These are phyloP conservation scores for Colletotrichum australisinense DNA, from an alignment of 2,329 filamentous ascomycete genomes.

Conservation along the genomic window DNA sequence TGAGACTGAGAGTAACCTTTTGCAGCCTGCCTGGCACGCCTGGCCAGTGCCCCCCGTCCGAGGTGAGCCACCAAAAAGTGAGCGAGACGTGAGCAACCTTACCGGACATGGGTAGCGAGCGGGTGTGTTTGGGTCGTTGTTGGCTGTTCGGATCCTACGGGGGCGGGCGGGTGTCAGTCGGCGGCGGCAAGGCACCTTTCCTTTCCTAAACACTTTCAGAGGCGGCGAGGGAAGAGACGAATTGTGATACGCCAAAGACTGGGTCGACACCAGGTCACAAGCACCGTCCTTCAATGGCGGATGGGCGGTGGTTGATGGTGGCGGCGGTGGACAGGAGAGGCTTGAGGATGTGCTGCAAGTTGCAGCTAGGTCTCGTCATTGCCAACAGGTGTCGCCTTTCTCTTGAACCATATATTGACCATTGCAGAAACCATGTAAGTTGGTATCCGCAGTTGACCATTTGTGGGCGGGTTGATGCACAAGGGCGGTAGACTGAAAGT, in stretches of 20 bases:
- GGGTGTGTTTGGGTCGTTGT: constrained; percentile 12
- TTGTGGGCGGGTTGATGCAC: background rate
- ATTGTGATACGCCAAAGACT: constrained; percentile 11
- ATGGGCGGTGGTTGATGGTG: constrained; percentile 1
- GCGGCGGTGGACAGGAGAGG: background rate
- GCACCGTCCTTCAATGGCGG: background rate
- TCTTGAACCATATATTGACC: background rate
- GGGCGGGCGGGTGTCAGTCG: constrained; percentile 16
- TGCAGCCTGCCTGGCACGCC: background rate
- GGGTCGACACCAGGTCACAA: constrained; percentile 28
- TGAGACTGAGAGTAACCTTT: background rate
- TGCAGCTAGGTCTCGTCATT: background rate
- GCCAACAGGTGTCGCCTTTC: background rate
- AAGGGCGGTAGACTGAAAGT: background rate
- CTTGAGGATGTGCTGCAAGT: background rate
- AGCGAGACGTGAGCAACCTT: background rate
- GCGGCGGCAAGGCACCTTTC: constrained; percentile 21
- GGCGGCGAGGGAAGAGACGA: constrained; percentile 8
- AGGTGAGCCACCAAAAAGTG: background rate
- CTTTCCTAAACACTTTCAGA: background rate
- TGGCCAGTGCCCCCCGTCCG: background rate
- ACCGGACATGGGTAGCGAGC: constrained; percentile 14
- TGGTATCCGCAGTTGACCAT: background rate
- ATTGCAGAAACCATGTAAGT: background rate
- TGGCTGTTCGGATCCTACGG: constrained; percentile 26